Evolutionary conservation across 306 rosid species (phyloP), one percentile per base, ranked within the genome.

Genomic region (Delonix regia): DNA sequence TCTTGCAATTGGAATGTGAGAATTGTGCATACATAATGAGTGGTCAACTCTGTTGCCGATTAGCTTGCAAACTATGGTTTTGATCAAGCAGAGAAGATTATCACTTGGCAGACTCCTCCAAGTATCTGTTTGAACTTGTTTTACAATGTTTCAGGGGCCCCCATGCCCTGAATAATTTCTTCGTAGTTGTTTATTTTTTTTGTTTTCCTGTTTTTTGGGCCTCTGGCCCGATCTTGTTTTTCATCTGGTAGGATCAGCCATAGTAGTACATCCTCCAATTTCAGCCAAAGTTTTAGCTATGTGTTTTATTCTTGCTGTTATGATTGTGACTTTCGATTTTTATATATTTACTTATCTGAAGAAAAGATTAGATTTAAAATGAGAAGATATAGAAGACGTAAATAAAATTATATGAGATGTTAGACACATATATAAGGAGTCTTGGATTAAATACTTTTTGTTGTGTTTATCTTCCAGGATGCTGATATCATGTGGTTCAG

Each of bases 401-500:
- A 4, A 22, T 33, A 73, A 15, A 39, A 38, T 27, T 22, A 51
- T 74, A n/a, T 71, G n/a, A 65, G 48, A 56, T 39, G 78, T 44
- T 62, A 10, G 80, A 55, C 34, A 63, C 14, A 74, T 75, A 78
- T 69, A 59, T 21, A 72, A 79, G 83, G 61, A 42, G 16, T 71
- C 79, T 57, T 62, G 48, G 9, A 63, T 75, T 57, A 44, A 49
- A 78, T 70, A 47, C 70, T 74, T 63, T 68, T 60, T 56, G 6
- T 21, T 64, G 61, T 75, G 65, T 82, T 81, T 63, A 65, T 74
- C 64, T 80, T 84, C 51, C 90, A 95, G 98, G 99, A 95, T 91
- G 98, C 91, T 45, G 99, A 95, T 85, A 44, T 91, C 84, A 93
- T 95, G 99, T 95, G 99, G 99, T 88, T 95, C 83, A 89, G 98